A percentile compares a stretch with the other conserved stretches of the same genome.
Evolutionary conservation across 1,139 yeast species (phyloP).

Genomic region (Kodamaea arcana): DNA sequence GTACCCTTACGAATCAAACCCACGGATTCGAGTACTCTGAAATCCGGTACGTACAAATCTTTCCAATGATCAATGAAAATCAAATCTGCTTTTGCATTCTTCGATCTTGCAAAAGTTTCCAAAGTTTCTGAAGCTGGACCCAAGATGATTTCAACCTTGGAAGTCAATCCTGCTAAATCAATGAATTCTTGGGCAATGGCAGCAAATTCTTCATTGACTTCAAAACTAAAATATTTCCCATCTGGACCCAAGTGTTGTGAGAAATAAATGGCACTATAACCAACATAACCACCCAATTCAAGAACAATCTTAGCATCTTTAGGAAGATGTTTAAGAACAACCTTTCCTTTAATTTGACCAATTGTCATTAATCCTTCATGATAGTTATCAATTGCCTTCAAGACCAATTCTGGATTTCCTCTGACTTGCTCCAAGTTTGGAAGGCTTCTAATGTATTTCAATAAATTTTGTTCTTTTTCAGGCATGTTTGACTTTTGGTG

Average conservation of each 20-base stretch:
- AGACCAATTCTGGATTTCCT: slow-evolving; percentile 28
- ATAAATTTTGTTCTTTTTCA: slow-evolving; percentile 20
- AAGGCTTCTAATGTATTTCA: slow-evolving; percentile 19
- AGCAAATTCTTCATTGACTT: slow-evolving; percentile 30
- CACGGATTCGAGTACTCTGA: slow-evolving; percentile 38
- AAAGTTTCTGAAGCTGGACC: slow-evolving; percentile 34
- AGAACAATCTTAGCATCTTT: slow-evolving; percentile 31
- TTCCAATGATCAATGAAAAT: slow-evolving; percentile 43
- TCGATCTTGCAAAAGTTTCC: slow-evolving; percentile 20
- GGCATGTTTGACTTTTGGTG: too few species aligned
- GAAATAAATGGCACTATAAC: slow-evolving; percentile 41
- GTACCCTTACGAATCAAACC: slow-evolving; percentile 40
- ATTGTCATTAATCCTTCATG: slow-evolving; percentile 23
- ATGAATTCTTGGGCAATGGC: slow-evolving; percentile 27
- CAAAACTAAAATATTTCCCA: slow-evolving; percentile 38
- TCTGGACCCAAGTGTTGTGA: slow-evolving; percentile 23
- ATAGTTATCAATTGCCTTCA: slow-evolving; percentile 29
- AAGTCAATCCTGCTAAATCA: slow-evolving; percentile 34
- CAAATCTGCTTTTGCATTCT: slow-evolving; percentile 26
- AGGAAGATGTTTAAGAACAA: slow-evolving; percentile 23
- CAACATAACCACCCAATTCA: slow-evolving; percentile 44
- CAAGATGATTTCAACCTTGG: slow-evolving; percentile 29
- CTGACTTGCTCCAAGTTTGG: slow-evolving; percentile 19
- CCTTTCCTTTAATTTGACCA: slow-evolving; percentile 32
- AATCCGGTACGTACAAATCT: slow-evolving; percentile 37